These are phyloP conservation scores for Hibiscus tridactylites DNA, from an alignment of 345 rosid genomes.

Conservation along the genomic window DNA sequence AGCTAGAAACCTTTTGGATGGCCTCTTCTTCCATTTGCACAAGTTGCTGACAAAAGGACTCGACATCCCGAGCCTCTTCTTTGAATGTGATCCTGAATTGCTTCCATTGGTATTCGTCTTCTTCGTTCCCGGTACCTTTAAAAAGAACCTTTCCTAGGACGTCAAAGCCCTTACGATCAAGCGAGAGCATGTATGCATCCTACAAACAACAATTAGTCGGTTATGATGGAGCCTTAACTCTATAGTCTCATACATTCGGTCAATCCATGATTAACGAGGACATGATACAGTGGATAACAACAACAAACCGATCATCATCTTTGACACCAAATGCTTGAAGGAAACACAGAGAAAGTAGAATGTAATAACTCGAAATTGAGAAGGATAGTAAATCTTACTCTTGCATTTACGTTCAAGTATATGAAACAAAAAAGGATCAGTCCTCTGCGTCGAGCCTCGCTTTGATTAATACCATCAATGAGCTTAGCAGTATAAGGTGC, in stretches of 20 bases:
- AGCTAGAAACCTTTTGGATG: slow-evolving; percentile 46
- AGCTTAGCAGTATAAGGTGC: slow-evolving; percentile 62
- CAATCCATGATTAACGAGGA: too few species aligned
- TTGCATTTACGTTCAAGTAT: slow-evolving; percentile 54
- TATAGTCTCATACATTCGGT: too few species aligned
- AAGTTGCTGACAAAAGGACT: slow-evolving; percentile 50
- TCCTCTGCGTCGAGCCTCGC: slow-evolving; percentile 72
- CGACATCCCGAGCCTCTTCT: slow-evolving; percentile 48
- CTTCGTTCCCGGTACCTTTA: slow-evolving; percentile 18
- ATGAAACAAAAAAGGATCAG: slow-evolving; percentile 68
- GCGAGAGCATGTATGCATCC: slow-evolving; percentile 58
- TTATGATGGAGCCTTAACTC: neutral
- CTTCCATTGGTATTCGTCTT: slow-evolving; percentile 49
- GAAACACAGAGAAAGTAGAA: neutral
- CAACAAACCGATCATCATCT: too few species aligned
- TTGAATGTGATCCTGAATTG: slow-evolving; percentile 52
- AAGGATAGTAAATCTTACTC: slow-evolving; percentile 33
- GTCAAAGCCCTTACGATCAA: slow-evolving; percentile 56
- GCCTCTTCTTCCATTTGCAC: slow-evolving; percentile 68
- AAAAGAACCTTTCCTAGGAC: slow-evolving; percentile 48
- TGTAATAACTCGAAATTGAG: neutral
- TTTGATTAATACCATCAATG: slow-evolving; percentile 80
- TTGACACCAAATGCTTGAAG: too few species aligned
- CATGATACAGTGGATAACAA: too few species aligned
- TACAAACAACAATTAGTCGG: slow-evolving; percentile 9